Evolutionary conservation across 768 basidiomycete genomes (phyloP), one percentile per base, ranked within the genome.

Genomic region (Pilatotrama ljubarskyi): DNA sequence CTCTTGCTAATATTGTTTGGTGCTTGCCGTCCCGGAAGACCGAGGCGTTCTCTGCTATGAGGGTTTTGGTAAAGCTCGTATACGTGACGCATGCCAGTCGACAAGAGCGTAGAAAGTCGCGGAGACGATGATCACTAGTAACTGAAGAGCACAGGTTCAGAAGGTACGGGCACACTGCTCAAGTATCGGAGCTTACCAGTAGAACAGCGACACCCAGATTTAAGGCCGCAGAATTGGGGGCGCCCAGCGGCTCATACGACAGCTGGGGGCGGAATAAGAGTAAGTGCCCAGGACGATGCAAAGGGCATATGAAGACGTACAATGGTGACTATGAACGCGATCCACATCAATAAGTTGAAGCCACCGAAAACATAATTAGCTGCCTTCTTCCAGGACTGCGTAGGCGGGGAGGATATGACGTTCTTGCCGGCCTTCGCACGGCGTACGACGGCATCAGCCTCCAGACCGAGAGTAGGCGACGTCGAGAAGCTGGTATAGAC

Each of bases 1-100:
- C 80, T 40, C 80, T 80, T 26, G 84, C 83, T 18, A 75, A 72
- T 2, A 83, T 71, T 18, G 78, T 78, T 36, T 79, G 76, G 43
- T 75, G 76, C 36, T 63, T 58, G 26, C 74, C 75, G 66, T 88
- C 83, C 7, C 86, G 80, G 40, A 84, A 78, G 38, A 88, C 82
- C 43, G 85, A 76, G 37, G 86, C 82, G 57, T 84, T 83, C 35
- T 84, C 81, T 0, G 87, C 85, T 1, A 89, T 80, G 69, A 89
- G 85, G 62, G 82, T 80, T 66, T 84, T 81, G 65, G 87, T 86
- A 6, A 84, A 85, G 0, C 80, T 75, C 83, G 86, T 86, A 85
- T 80, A 17, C 81, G 75, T 0, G 78, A 74, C 0, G 85, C 85
- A 0, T 82, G 80, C 64, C 77, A 85, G 68, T 85, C 85, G 38